These are phyloP conservation scores for Fimicolochytrium jonesii DNA, from an alignment of 192 early-diverging fungal genomes.

Conservation along the genomic window DNA sequence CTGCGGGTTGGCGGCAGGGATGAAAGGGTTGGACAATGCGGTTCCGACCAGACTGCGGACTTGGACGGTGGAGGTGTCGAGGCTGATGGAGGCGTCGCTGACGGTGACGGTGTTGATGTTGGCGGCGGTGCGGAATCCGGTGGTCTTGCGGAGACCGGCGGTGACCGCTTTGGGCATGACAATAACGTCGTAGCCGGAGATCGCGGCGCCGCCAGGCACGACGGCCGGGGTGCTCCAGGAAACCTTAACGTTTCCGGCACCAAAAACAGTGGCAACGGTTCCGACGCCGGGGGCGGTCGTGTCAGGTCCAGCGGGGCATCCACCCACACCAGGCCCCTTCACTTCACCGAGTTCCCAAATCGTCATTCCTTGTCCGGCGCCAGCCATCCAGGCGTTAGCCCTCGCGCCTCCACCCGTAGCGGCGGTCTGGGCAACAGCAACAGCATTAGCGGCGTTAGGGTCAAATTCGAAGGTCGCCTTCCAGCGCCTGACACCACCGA, in stretches of 20 bases:
- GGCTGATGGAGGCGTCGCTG: neutral
- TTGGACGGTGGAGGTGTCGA: neutral
- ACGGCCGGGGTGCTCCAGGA: neutral
- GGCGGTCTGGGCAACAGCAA: neutral
- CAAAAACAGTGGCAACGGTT: neutral
- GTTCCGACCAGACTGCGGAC: neutral
- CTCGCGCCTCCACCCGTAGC: slow-evolving; percentile 5
- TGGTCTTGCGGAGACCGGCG: neutral
- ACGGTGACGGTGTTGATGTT: slow-evolving; percentile 1
- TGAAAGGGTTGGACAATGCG: neutral
- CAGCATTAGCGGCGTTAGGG: neutral
- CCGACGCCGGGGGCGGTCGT: neutral
- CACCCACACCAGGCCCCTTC: slow-evolving; percentile 5
- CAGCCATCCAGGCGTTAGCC: neutral
- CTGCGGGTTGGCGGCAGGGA: neutral
- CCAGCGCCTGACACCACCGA: neutral
- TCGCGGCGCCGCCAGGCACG: neutral
- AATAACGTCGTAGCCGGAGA: neutral
- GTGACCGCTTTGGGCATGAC: neutral
- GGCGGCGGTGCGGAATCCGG: neutral
- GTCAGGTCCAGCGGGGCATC: slow-evolving; percentile 4
- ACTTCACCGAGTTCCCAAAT: slow-evolving; percentile 5
- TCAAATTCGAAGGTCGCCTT: slow-evolving; percentile 1
- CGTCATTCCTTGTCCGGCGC: neutral
- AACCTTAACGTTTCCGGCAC: neutral